Evolutionary conservation across 2,329 filamentous ascomycete species (phyloP).

Genomic region (Cladosporium phlei): DNA sequence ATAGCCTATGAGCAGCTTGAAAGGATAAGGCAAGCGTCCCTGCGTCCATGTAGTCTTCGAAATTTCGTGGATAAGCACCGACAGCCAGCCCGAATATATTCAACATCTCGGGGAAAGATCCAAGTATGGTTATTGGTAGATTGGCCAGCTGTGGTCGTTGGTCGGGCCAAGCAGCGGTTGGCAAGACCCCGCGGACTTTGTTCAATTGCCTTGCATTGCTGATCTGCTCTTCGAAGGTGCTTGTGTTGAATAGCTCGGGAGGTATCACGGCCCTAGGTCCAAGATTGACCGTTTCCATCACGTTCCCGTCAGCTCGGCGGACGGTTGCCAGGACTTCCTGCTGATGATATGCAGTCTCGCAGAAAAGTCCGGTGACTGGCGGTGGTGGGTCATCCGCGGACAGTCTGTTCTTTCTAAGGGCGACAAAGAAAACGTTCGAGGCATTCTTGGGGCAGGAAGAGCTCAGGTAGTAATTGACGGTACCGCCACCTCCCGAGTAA

Average conservation of each 20-base stretch:
- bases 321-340: constrained; percentile 43
- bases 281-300: constrained; percentile 18
- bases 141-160: not conserved
- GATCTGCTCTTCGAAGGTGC: constrained; percentile 25
- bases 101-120: constrained; percentile 13
- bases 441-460: constrained; percentile 20
- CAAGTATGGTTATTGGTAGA: not conserved
- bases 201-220: not conserved
- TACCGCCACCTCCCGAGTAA: constrained; percentile 34
- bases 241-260: constrained; percentile 28
- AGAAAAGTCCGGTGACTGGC: constrained; percentile 38
- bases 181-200: not conserved
- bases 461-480: constrained; percentile 31
- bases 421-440: constrained; percentile 9
- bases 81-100: constrained; percentile 38
- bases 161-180: not conserved
- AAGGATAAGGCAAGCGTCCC: constrained; percentile 32
- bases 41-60: constrained; percentile 34
- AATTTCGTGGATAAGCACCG: constrained; percentile 21
- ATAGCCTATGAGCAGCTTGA: constrained; percentile 38
- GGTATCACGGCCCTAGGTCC: constrained; percentile 26
- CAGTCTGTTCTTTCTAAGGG: constrained; percentile 1
- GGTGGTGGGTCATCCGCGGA: not conserved
- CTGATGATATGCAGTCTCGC: constrained; percentile 43
- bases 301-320: constrained; percentile 18